phyloP scores from a whole-genome alignment of 768 basidiomycete genomes.

The Auriscalpium microsporum region DNA sequence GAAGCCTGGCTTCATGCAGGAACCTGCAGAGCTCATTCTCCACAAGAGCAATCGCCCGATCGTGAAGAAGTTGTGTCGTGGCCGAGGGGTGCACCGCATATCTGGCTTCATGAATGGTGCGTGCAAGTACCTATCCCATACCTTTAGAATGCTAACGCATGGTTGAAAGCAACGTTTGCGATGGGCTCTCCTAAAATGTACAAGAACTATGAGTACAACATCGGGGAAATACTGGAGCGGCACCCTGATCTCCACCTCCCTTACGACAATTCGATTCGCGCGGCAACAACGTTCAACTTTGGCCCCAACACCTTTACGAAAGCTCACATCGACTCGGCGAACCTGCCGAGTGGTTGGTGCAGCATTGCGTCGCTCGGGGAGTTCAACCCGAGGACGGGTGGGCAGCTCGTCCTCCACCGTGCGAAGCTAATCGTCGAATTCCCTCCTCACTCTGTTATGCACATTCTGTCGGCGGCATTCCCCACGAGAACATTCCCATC shows the following conservation, averaged over 20 bases:
- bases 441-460: not conserved
- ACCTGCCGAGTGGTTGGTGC: not conserved
- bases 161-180: not conserved
- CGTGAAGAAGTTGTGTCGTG: not conserved
- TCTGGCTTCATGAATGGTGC: not conserved
- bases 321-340: not conserved
- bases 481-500: not conserved
- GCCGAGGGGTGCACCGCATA: not conserved
- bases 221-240: not conserved
- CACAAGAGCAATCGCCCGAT: not conserved
- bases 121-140: no score
- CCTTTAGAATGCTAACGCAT: not conserved
- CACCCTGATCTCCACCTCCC: not conserved
- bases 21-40: not conserved
- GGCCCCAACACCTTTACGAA: not conserved
- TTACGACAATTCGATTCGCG: not conserved
- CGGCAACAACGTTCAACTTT: not conserved
- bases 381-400: not conserved
- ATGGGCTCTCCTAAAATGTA: not conserved
- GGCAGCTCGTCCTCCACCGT: not conserved
- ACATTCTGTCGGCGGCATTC: not conserved
- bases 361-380: not conserved
- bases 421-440: not conserved
- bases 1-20: no score
- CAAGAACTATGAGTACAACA: not conserved